Evolutionary conservation across 768 basidiomycete genomes (phyloP), one percentile per base, ranked within the genome.

Genomic region (Mycena leptocephala): DNA sequence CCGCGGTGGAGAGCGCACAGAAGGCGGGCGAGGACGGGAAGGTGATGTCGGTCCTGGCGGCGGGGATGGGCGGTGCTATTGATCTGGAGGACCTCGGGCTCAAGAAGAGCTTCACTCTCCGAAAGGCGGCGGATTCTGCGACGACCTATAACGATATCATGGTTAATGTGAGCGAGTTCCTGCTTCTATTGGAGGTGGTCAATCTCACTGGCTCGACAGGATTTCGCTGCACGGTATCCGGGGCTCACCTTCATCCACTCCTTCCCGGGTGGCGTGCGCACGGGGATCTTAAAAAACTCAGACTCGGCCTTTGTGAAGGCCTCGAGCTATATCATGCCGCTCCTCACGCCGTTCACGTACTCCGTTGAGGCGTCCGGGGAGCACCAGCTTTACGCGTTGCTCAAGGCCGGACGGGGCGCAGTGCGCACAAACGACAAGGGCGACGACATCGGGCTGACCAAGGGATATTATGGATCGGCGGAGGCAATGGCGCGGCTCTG

Each of bases 111-210:
- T 92, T 85, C 79, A 84, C 81, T 0, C 32, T 85, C 2, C 10
- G 69, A 8, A 85, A 81, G 4, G 88, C 88, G 0, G 87, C 83
- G 0, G 32, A 80, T 33, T 76, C 82, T 0, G 83, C 85, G 0
- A 81, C 86, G 14, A 89, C 90, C 0, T 91, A 91, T 76, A 91
- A 87, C 75, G 91, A 92, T 79, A 78, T 90, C 30, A 89, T 90
- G 88, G 72, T 91, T 51, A 86, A 90, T 86, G 91, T 90, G 64
- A 39, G 75, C 74, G 6, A n/a, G 39, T 41, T n/a, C 13, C 48
- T 20, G 18, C 33, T 48, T 20, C 70, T 70, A 2, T 56, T 20
- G 39, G 43, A 53, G 22, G 56, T 61, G 30, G 39, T n/a, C 53
- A 37, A 30, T 14, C n/a, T 24, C 41, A 51, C 63, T 22, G 1